Conservation (phyloP, 768 basidiomycete genomes). For the Mycena floridula region DNA sequence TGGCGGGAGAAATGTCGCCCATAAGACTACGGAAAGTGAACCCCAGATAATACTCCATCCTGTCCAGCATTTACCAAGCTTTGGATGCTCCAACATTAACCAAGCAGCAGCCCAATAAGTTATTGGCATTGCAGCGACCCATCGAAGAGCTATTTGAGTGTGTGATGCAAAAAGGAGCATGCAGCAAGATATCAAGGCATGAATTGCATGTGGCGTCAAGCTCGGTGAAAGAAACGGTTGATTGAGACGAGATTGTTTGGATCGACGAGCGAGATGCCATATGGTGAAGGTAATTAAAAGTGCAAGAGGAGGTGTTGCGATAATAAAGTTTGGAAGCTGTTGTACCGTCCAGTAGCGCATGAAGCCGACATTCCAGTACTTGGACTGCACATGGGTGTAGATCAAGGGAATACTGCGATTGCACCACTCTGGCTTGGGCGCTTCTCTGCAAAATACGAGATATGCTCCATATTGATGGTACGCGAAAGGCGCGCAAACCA, state of each 20-base stretch:
- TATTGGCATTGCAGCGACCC: slow-evolving; percentile 70
- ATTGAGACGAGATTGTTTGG: slow-evolving; percentile 4
- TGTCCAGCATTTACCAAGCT: slow-evolving; percentile 58
- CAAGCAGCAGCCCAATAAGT: slow-evolving; percentile 84
- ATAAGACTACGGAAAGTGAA: slow-evolving; percentile 59
- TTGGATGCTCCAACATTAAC: slow-evolving; percentile 44
- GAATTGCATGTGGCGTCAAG: slow-evolving; percentile 68
- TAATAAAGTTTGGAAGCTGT: slow-evolving; percentile 85
- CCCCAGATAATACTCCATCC: slow-evolving; percentile 81
- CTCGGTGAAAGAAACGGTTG: slow-evolving; percentile 31
- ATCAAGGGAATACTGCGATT: slow-evolving; percentile 50
- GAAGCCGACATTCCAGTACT: slow-evolving; percentile 87
- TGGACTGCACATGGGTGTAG: slow-evolving; percentile 75
- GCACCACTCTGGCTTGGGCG: slow-evolving; percentile 57
- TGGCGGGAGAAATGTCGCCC: slow-evolving; percentile 87
- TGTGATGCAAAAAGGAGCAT: slow-evolving; percentile 77
- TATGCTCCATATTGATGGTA: slow-evolving; percentile 69
- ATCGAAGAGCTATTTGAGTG: slow-evolving; percentile 80
- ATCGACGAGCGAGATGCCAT: slow-evolving; percentile 28
- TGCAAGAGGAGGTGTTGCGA: slow-evolving; percentile 66
- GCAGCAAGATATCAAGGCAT: slow-evolving; percentile 56
- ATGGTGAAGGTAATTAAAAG: slow-evolving; percentile 39
- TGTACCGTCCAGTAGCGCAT: slow-evolving; percentile 78
- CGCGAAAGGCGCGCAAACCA: slow-evolving; percentile 62
- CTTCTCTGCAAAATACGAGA: slow-evolving; percentile 51